Percentiles rank a stretch among this genome's conserved stretches.
phyloP scores from a whole-genome alignment of 2,329 filamentous ascomycete genomes.

The Trichoderma breve region DNA sequence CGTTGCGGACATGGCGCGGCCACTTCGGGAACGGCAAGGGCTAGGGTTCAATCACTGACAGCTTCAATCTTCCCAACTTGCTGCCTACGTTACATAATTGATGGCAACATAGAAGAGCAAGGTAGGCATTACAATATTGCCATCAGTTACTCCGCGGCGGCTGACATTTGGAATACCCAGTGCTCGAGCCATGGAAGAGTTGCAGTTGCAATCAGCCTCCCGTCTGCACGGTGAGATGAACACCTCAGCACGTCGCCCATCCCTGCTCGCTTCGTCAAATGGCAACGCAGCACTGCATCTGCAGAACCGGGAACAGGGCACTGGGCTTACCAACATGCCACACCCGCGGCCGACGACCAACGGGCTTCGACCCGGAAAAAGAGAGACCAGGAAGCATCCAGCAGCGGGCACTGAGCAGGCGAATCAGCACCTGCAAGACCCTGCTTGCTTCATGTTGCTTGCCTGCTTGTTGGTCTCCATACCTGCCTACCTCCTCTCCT shows the following conservation, averaged over 20 bases:
- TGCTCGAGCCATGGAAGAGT: not conserved
- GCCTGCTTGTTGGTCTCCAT: not conserved
- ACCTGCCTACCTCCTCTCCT: not conserved
- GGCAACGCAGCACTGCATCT: constrained; percentile 4
- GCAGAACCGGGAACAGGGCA: constrained; percentile 18
- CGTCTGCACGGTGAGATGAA: not conserved
- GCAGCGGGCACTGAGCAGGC: not conserved
- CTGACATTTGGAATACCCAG: not conserved
- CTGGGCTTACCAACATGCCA: constrained; percentile 15
- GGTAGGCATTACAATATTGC: too few species aligned
- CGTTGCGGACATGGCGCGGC: not conserved
- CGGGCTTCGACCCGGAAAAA: not conserved
- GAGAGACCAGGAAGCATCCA: not conserved
- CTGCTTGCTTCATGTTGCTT: not conserved
- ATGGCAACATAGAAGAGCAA: not conserved
- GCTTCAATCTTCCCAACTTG: not conserved
- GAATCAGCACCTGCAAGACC: not conserved
- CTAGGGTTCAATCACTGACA: not conserved
- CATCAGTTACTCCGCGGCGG: not conserved
- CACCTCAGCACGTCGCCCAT: not conserved
- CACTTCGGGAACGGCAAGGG: not conserved
- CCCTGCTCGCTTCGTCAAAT: not conserved
- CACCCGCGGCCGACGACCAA: not conserved
- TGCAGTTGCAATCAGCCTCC: not conserved
- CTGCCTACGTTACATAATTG: not conserved